Base-by-base conservation (phyloP, 768 basidiomycete genomes). In the Boletus rubroflammeus region DNA sequence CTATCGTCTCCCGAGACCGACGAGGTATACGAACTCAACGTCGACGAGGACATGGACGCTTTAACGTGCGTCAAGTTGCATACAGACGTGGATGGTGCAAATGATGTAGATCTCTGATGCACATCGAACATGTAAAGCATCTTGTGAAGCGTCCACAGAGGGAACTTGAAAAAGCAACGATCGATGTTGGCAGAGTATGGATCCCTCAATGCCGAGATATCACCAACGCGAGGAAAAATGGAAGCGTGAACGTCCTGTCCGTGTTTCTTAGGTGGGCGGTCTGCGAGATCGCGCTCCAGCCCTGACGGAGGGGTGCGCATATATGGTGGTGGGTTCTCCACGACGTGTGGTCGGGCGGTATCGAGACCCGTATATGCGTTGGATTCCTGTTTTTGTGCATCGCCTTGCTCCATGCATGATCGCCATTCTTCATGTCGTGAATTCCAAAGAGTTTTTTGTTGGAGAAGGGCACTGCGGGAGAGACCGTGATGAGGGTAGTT, bases 81-180 rank as follows among this genome's bases (percentile, higher is more conserved):
- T n/a, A 62, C 60, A 44, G 66, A 50, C 45, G 47, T 35, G 35
- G 38, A 40, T 15, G 35, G 28, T 47, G 19, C 23, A 28, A 39
- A 28, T 17, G 45, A 40, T 14, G 44, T 21, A 36, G 50, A 44
- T 39, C 57, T 51, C 21, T 76, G 66, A 42, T 81, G 79, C 62
- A 88, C 66, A 57, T 84, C 81, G 56, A 78, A 78, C 67, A 83
- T 75, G 74, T 81, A 88, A n/a, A 87, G 59, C 38, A 76, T 78
- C 73, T 88, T 88, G 41, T 75, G 70, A 62, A 88, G 81, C 19
- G 86, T 87, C 81, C 85, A 86, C 44, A 82, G 64, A 4, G 82
- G 80, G 61, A 83, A 73, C 32, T 67, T 72, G 54, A 76, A 76
- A 60, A 87, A 85, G 57, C 72, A 81, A 11, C 80, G 80, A 65